Percentiles rank a stretch among this genome's conserved stretches.
These are phyloP conservation scores for Hyaloscypha finlandica DNA, from an alignment of 495 filamentous ascomycete species.

Conservation along the genomic window DNA sequence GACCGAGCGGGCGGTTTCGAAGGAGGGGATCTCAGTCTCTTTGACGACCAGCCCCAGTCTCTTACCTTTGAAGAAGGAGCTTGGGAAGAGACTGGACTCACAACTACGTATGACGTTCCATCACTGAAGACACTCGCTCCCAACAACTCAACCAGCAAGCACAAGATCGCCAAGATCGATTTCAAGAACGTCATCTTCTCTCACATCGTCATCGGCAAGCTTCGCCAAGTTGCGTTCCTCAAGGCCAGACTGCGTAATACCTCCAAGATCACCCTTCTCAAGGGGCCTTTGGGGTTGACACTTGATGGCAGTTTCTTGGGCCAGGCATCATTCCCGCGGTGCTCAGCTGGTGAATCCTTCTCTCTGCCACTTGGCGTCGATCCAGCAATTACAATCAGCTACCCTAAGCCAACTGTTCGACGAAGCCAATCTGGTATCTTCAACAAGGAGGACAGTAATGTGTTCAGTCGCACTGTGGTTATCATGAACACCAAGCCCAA, in stretches of 20 bases:
- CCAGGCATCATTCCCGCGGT: slow-evolving; percentile 56
- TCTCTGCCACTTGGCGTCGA: slow-evolving; percentile 66
- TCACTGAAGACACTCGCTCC: slow-evolving; percentile 50
- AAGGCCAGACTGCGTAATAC: slow-evolving; percentile 63
- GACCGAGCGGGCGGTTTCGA: background rate
- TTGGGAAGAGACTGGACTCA: slow-evolving; percentile 56
- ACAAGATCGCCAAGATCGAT: slow-evolving; percentile 47
- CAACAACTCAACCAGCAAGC: slow-evolving; percentile 43
- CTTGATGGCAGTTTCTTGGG: slow-evolving; percentile 72
- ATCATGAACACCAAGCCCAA: slow-evolving; percentile 60
- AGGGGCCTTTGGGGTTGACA: slow-evolving; percentile 61
- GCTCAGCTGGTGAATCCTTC: slow-evolving; percentile 62
- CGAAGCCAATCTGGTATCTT: slow-evolving; percentile 52
- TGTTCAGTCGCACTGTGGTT: slow-evolving; percentile 58
- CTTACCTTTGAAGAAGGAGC: slow-evolving; percentile 45
- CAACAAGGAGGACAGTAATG: slow-evolving; percentile 57
- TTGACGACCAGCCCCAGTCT: slow-evolving; percentile 21
- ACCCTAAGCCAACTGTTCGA: slow-evolving; percentile 61
- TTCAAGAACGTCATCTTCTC: slow-evolving; percentile 46
- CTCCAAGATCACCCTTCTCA: slow-evolving; percentile 58
- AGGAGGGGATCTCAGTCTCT: background rate
- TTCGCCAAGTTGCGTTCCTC: slow-evolving; percentile 65
- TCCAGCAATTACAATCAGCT: slow-evolving; percentile 59
- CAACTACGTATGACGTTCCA: slow-evolving; percentile 63
- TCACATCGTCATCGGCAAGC: slow-evolving; percentile 65